These are phyloP conservation scores for Leccinum solheimii DNA, from an alignment of 1,284 basidiomycete genomes.

Conservation along the genomic window DNA sequence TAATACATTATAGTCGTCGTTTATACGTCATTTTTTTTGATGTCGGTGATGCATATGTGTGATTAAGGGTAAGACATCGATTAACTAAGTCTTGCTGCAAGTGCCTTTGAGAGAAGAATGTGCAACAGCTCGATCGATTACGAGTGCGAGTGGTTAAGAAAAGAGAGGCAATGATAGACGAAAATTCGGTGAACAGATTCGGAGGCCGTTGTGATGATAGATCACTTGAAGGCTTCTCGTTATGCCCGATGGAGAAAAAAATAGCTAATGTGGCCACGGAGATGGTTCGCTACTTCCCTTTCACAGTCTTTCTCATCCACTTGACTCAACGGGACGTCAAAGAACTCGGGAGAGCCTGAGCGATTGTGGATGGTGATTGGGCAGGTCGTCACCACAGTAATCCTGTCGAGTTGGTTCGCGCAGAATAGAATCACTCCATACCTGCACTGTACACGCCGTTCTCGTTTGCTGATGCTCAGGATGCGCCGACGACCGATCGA, in stretches of 20 bases:
- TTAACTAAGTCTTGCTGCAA: not conserved
- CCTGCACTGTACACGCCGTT: not conserved
- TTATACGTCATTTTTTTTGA: constrained; percentile 23
- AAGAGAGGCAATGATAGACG: not conserved
- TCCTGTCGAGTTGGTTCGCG: not conserved
- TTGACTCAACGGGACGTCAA: not conserved
- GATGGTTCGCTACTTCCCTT: not conserved
- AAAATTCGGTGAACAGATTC: not conserved
- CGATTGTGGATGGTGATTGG: not conserved
- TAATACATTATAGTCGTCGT: constrained; percentile 40
- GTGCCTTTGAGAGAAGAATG: not conserved
- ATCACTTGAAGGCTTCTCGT: not conserved
- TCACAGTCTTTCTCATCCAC: too few relatives aligned
- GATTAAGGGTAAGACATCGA: not conserved
- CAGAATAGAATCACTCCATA: not conserved
- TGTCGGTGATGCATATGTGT: not conserved
- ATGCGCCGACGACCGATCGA: not conserved
- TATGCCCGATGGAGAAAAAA: not conserved
- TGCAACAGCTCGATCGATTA: not conserved
- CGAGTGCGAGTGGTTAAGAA: not conserved
- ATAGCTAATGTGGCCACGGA: not conserved
- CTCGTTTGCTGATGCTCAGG: not conserved
- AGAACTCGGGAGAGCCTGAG: not conserved
- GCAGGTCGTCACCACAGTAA: not conserved
- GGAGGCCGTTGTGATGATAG: not conserved